These are phyloP conservation scores for Pichia inconspicua DNA, from an alignment of 1,139 yeast genomes.

Conservation along the genomic window DNA sequence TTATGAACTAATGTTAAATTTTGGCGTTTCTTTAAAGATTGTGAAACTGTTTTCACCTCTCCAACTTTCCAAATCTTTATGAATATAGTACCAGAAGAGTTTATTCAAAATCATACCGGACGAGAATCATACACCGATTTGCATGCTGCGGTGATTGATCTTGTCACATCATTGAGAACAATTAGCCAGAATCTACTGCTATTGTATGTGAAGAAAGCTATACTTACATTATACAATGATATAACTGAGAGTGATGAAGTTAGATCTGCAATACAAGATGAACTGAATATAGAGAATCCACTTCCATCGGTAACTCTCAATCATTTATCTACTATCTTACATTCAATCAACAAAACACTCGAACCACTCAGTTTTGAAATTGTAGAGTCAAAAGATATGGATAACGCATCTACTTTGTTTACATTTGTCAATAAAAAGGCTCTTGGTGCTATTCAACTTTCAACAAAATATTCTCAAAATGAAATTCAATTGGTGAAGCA, in stretches of 20 bases:
- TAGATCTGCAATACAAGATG: neutral
- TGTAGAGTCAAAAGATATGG: constrained; percentile 34
- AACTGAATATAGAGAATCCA: constrained; percentile 4
- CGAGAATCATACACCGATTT: constrained; percentile 11
- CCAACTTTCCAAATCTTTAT: neutral
- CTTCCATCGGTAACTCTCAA: constrained; percentile 1
- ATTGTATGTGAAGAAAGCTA: constrained; percentile 14
- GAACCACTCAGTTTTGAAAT: constrained; percentile 40
- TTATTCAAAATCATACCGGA: neutral
- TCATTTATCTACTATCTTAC: constrained; percentile 8
- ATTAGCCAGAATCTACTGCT: constrained; percentile 20
- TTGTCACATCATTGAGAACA: constrained; percentile 33
- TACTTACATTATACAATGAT: constrained; percentile 9
- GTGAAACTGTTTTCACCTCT: no score
- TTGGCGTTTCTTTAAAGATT: neutral
- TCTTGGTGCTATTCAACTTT: constrained; percentile 36
- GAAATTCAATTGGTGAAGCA: constrained; percentile 45
- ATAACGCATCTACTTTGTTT: constrained; percentile 27
- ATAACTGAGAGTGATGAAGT: neutral
- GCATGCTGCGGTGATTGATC: constrained; percentile 40
- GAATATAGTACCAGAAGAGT: neutral
- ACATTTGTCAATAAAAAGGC: constrained; percentile 38
- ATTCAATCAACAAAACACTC: constrained; percentile 26
- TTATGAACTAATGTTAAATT: no score
- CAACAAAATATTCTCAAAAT: constrained; percentile 37